Conservation (phyloP, 78 protist genomes). For the Neovahlkampfia damariscottae region DNA sequence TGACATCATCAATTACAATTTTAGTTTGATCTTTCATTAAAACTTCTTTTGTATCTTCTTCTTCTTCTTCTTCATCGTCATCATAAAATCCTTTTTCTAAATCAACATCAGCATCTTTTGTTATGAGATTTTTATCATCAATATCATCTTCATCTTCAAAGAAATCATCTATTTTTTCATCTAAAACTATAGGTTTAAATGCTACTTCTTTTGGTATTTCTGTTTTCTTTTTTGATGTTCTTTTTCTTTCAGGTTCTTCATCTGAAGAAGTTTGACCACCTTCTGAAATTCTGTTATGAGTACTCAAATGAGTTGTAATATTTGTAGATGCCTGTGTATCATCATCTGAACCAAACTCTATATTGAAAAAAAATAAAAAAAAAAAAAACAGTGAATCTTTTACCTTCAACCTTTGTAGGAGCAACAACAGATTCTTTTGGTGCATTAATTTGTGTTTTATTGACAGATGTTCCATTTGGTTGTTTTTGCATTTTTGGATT, state of each 20-base stretch:
- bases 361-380: too few species aligned
- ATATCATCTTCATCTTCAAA: background rate
- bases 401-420: background rate
- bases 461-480: background rate
- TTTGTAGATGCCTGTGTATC: background rate
- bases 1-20: too few species aligned
- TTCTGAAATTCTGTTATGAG: too few species aligned
- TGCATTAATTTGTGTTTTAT: background rate
- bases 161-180: background rate
- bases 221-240: background rate
- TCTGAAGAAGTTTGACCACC: too few species aligned
- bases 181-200: background rate
- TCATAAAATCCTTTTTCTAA: background rate
- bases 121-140: too few species aligned
- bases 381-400: too few species aligned
- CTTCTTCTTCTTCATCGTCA: background rate
- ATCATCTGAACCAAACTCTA: background rate
- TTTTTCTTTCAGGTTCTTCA: background rate
- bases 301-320: background rate
- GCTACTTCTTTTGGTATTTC: background rate
- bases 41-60: background rate
- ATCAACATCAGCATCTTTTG: too few species aligned
- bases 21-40: too few species aligned
- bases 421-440: background rate
- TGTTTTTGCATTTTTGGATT: background rate